A percentile compares a stretch with the other conserved stretches of the same genome.
phyloP scores from a whole-genome alignment of 768 basidiomycete species.

The Suillus fuscotomentosus region DNA sequence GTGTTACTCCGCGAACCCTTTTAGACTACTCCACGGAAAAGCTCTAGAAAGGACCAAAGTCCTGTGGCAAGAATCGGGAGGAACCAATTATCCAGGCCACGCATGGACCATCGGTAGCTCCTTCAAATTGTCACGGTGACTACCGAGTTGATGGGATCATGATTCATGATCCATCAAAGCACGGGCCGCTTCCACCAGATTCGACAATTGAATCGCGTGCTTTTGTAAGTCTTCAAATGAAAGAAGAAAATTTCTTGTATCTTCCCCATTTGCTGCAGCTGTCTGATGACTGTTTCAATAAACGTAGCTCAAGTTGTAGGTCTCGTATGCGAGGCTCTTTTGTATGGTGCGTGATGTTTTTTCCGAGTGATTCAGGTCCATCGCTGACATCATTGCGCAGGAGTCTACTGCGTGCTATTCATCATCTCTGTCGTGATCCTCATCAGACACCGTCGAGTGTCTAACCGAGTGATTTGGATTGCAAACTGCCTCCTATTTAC shows the following conservation, averaged over 20 bases:
- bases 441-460: slow-evolving; percentile 5
- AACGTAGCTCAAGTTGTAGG: slow-evolving; percentile 9
- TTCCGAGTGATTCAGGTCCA: not conserved
- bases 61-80: not conserved
- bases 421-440: slow-evolving; percentile 13
- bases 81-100: not conserved
- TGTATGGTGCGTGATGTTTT: slow-evolving; percentile 20
- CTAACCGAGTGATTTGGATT: slow-evolving; percentile 6
- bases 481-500: slow-evolving; percentile 18
- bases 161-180: not conserved
- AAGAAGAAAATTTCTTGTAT: not conserved
- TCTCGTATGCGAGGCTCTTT: slow-evolving; percentile 23
- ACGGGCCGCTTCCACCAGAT: no score
- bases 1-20: not conserved
- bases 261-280: not conserved
- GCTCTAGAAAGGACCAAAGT: not conserved
- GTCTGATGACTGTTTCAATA: not conserved
- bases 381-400: not conserved
- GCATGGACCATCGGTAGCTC: not conserved
- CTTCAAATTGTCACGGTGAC: not conserved
- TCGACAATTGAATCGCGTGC: not conserved
- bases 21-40: not conserved
- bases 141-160: not conserved
- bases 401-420: slow-evolving; percentile 17
- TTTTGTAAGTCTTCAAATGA: not conserved